These are phyloP conservation scores for Cystobasidium onofrii DNA, from an alignment of 768 basidiomycete genomes.

Conservation along the genomic window DNA sequence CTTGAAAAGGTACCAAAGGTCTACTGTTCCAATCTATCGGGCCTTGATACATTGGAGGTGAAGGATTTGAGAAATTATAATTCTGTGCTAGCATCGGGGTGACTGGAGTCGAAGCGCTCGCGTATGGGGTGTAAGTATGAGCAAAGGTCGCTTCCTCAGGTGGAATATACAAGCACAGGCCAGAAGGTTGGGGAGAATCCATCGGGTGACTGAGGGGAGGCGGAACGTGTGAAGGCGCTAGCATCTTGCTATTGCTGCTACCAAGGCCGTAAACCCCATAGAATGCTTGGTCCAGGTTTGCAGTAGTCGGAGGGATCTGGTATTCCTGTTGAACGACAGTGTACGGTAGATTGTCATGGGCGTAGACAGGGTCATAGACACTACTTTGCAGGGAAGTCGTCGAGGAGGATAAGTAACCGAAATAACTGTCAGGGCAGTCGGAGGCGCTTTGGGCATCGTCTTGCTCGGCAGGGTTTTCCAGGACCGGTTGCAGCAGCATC, in stretches of 20 bases:
- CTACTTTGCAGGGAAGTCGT: background rate
- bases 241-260: background rate
- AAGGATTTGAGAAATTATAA: background rate
- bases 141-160: background rate
- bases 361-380: background rate
- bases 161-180: constrained; percentile 17
- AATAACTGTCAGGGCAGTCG: background rate
- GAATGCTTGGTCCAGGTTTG: background rate
- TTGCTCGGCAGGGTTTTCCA: background rate
- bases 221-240: background rate
- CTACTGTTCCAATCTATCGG: constrained; percentile 27
- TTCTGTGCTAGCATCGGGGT: background rate
- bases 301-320: background rate
- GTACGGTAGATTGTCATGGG: background rate
- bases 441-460: background rate
- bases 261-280: background rate
- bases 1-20: constrained; percentile 12
- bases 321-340: background rate
- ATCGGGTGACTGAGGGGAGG: background rate
- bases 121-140: background rate
- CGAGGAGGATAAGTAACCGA: background rate
- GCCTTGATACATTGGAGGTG: background rate
- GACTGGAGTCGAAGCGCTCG: too few species aligned
- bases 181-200: background rate
- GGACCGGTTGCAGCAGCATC: background rate